Percentiles rank a stretch among this genome's conserved stretches.
These are phyloP conservation scores for Oidiodendron maius DNA, from an alignment of 495 filamentous ascomycete genomes.

Conservation along the genomic window DNA sequence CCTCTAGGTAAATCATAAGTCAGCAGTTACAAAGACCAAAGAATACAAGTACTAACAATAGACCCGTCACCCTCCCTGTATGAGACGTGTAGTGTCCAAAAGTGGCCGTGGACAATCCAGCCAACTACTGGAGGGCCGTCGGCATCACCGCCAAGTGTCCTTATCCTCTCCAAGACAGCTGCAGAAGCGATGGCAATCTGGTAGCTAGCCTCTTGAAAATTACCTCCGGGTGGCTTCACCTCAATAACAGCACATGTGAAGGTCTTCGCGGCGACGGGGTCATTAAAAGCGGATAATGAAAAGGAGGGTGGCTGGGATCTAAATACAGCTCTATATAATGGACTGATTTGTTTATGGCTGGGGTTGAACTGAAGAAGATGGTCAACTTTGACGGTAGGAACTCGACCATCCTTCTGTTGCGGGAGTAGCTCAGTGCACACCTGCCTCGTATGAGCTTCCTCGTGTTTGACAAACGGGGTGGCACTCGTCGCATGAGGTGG, in stretches of 20 bases:
- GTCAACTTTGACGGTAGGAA: conserved; percentile 8
- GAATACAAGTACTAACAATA: neutral
- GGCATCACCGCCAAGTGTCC: neutral
- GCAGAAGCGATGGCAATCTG: conserved; percentile 3
- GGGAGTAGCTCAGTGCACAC: conserved; percentile 1
- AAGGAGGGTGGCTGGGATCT: conserved; percentile 3
- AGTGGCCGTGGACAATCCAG: conserved; percentile 8
- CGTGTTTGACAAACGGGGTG: neutral
- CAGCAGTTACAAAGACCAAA: neutral
- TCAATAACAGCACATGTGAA: conserved; percentile 6
- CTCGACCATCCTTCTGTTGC: conserved; percentile 6
- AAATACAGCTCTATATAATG: conserved; percentile 3
- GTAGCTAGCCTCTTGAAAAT: conserved; percentile 6
- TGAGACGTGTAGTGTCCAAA: conserved; percentile 6
- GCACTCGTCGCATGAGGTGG: neutral
- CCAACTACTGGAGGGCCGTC: conserved; percentile 1
- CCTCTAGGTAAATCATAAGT: neutral
- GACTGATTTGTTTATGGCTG: conserved; percentile 1
- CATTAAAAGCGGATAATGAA: conserved; percentile 4
- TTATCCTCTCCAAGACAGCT: neutral
- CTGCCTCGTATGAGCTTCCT: neutral
- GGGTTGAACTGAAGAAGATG: conserved; percentile 8
- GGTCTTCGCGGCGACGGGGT: conserved; percentile 3
- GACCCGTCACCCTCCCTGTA: conserved; percentile 2
- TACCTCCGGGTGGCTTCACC: conserved; percentile 4